Base-by-base conservation (phyloP, 345 rosid species). In the Erucastrum elatum region DNA sequence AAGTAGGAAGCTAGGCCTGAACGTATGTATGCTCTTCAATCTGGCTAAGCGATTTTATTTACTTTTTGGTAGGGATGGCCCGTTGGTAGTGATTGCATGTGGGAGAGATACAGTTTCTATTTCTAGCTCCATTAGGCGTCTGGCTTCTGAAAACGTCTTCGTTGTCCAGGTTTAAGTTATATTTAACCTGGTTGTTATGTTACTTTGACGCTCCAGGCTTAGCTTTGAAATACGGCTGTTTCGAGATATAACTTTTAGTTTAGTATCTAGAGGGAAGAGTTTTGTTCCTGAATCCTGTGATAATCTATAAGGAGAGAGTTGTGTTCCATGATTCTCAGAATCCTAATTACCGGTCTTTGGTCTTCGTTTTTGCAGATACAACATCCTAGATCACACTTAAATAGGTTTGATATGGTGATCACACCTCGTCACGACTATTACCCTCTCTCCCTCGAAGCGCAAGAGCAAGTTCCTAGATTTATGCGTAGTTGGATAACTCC, bases 361-460 rank as follows among this genome's bases (percentile, higher is more conserved):
- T 75, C 46, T 75, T 75, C 39, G 2, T 41, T 8, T 70, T 70
- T 73, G 60, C 56, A 95, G 99, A 89, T 95, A 65, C 94, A 93
- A 84, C 99, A 91, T 86, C 99, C 99, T 11, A 88, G 98, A 90
- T 80, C 87, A n/a, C 87, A 81, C 12, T 82, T 93, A 83, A 85
- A 87, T 77, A 90, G 96, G 85, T 95, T 95, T 87, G 99, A 95
- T 82, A 75, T 95, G 88, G 96, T 95, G 80, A 88, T 95, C 64
- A 88, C 99, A 35, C 99, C 99, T 74, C 87, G 77, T 63, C 99
- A 93, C 53, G 98, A 95, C 85, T 95, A 85, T 80, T 95, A 93
- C 86, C 93, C 96, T 82, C 79, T 93, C 83, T 87, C 97, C 60
- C 87, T 88, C 6, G 85, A 91, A 81, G 99, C 86, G 27, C 90